These are phyloP conservation scores for Kurtzmaniella quercitrusa DNA, from an alignment of 1,139 yeast species.

Conservation along the genomic window DNA sequence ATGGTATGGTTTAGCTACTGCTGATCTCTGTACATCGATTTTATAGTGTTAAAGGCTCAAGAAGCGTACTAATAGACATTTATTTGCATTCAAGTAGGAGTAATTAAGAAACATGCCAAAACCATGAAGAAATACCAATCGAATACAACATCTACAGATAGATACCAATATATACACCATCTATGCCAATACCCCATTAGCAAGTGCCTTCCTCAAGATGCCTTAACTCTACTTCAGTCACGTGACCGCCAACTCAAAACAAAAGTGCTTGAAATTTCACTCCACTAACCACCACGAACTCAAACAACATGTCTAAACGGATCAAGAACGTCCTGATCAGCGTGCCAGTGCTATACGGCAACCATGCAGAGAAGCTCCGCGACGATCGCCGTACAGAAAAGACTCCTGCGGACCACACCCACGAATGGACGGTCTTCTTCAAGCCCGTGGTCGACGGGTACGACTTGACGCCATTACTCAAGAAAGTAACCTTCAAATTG, in stretches of 20 bases:
- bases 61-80: too few relatives aligned
- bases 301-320: conserved; percentile 19
- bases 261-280: neutral
- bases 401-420: conserved; percentile 90
- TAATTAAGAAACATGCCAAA: too few relatives aligned
- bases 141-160: too few relatives aligned
- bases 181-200: too few relatives aligned
- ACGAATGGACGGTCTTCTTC: conserved; percentile 91
- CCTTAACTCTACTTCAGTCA: neutral
- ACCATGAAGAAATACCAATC: too few relatives aligned
- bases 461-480: conserved; percentile 78
- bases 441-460: conserved; percentile 73
- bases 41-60: too few relatives aligned
- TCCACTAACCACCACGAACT: neutral
- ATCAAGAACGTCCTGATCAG: conserved; percentile 71
- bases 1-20: too few relatives aligned
- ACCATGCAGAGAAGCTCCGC: conserved; percentile 71
- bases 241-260: neutral
- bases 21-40: too few relatives aligned
- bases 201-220: too few relatives aligned
- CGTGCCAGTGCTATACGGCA: conserved; percentile 86
- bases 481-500: conserved; percentile 87
- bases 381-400: conserved; percentile 57
- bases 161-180: too few relatives aligned
- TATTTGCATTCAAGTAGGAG: too few relatives aligned